A percentile compares a stretch with the other conserved stretches of the same genome.
These are phyloP conservation scores for Ascochyta clinopodiicola DNA, from an alignment of 2,329 filamentous ascomycete genomes.

Conservation along the genomic window DNA sequence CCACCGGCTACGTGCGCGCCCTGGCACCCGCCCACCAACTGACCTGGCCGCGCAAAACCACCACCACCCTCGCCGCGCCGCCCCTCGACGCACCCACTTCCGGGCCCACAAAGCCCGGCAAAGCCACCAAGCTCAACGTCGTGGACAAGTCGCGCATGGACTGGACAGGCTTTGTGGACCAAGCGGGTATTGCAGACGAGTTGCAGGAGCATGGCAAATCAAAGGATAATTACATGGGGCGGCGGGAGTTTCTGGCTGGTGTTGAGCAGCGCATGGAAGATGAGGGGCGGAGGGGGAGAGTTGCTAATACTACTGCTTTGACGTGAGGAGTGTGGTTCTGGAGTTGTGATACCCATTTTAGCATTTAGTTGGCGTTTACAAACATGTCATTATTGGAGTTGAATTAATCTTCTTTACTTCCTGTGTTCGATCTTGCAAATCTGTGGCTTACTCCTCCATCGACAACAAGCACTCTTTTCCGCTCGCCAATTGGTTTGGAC, in stretches of 20 bases:
- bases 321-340: not conserved
- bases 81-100: constrained; percentile 21
- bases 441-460: too few species aligned
- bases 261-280: constrained; percentile 64
- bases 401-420: too few species aligned
- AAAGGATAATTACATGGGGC: constrained; percentile 66
- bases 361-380: too few species aligned
- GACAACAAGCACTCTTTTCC: too few species aligned
- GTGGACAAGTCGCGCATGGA: constrained; percentile 71
- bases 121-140: constrained; percentile 67
- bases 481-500: too few species aligned
- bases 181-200: constrained; percentile 67
- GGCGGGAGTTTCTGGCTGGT: constrained; percentile 68
- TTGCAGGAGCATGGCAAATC: constrained; percentile 66
- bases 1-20: constrained; percentile 54
- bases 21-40: constrained; percentile 55
- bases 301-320: constrained; percentile 16
- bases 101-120: constrained; percentile 38
- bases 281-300: constrained; percentile 59
- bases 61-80: constrained; percentile 15
- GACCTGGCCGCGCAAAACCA: constrained; percentile 43
- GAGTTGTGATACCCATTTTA: too few species aligned
- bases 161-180: constrained; percentile 69
- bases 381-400: too few species aligned
- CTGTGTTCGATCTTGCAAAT: too few species aligned